A percentile compares a stretch with the other conserved stretches of the same genome.
Conservation (phyloP, 163 green algal genomes). For the Smithsoniella earleae region DNA sequence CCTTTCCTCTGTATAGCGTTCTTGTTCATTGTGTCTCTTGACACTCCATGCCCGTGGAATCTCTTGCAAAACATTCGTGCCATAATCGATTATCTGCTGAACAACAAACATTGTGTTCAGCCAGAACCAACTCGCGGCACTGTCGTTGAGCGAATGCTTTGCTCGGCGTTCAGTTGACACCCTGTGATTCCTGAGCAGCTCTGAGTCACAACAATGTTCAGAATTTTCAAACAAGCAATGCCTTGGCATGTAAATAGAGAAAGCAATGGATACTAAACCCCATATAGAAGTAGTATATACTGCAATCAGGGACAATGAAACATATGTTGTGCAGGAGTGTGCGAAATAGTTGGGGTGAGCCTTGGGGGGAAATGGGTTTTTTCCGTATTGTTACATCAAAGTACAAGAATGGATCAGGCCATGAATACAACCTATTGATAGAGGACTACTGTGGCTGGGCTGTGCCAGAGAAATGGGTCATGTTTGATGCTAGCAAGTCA, state of each 20-base stretch:
- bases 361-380: slow-evolving; percentile 60
- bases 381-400: slow-evolving; percentile 58
- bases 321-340: slow-evolving; percentile 38
- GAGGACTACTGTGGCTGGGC: slow-evolving; percentile 60
- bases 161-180: no score
- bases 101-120: no score
- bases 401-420: slow-evolving; percentile 45
- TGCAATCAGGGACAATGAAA: neutral
- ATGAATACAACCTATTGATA: slow-evolving; percentile 66
- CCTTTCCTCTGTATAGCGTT: no score
- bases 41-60: neutral
- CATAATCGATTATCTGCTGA: neutral
- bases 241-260: no score
- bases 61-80: neutral
- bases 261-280: no score
- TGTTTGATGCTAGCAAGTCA: neutral
- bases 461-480: slow-evolving; percentile 44
- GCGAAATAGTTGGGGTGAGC: slow-evolving; percentile 61
- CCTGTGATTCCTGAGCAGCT: no score
- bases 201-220: no score
- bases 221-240: no score
- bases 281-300: no score
- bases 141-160: no score
- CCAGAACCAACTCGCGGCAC: no score
- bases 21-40: no score